phyloP scores from a whole-genome alignment of 192 early-diverging fungal genomes.

The Podila clonocystis region DNA sequence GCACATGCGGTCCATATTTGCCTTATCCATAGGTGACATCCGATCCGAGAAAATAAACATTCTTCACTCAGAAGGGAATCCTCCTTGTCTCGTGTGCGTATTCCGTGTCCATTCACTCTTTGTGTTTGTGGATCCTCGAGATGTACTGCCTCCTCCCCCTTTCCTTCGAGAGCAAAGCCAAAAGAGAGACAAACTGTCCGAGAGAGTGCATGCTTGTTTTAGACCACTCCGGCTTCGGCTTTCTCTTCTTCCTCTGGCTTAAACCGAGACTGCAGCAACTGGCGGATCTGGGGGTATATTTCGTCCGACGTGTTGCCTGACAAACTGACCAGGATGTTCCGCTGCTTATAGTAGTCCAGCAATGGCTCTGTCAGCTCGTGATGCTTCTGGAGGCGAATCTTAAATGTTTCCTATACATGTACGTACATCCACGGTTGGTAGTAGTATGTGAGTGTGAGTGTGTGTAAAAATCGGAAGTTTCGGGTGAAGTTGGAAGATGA shows the following conservation, averaged over 20 bases:
- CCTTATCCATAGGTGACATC: too few species aligned
- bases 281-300: constrained; percentile 88
- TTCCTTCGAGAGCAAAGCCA: too few species aligned
- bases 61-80: too few species aligned
- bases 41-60: too few species aligned
- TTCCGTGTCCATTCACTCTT: too few species aligned
- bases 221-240: neutral
- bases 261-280: constrained; percentile 37
- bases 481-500: constrained; percentile 8
- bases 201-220: too few species aligned
- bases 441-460: neutral
- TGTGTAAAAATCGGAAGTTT: neutral
- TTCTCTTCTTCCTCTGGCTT: constrained; percentile 23
- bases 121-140: too few species aligned
- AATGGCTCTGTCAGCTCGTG: constrained; percentile 82
- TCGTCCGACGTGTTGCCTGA: constrained; percentile 87
- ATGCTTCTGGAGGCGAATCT: constrained; percentile 80
- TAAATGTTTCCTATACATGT: constrained; percentile 75
- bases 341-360: constrained; percentile 80
- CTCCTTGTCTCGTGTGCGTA: too few species aligned
- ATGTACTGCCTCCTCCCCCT: too few species aligned
- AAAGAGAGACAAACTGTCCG: too few species aligned
- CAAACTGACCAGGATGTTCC: constrained; percentile 74
- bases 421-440: neutral
- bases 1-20: too few species aligned